Conservation (phyloP, 768 basidiomycete species). For the Mycena vitilis region DNA sequence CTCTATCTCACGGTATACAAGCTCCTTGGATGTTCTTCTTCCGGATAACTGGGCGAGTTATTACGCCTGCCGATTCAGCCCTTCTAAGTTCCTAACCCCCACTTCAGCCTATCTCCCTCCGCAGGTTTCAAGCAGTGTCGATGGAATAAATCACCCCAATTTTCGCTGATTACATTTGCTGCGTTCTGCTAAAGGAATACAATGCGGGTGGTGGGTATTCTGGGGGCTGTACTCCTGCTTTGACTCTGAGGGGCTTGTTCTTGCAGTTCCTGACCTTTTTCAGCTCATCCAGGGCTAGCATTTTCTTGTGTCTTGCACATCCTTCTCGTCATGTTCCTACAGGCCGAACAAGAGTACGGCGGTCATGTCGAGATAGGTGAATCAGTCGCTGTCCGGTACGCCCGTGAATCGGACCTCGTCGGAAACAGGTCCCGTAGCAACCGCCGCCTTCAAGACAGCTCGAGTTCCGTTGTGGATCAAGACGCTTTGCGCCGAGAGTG, state of each 20-base stretch:
- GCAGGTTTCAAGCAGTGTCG: conserved; percentile 46
- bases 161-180: conserved; percentile 54
- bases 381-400: conserved; percentile 39
- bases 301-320: background rate
- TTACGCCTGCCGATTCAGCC: background rate
- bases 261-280: conserved; percentile 59
- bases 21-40: conserved; percentile 36
- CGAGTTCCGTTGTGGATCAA: conserved; percentile 14
- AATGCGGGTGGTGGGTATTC: conserved; percentile 27
- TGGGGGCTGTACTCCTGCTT: conserved; percentile 54
- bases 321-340: conserved; percentile 1
- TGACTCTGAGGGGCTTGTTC: conserved; percentile 59
- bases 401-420: conserved; percentile 35
- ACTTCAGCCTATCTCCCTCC: conserved; percentile 53
- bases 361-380: conserved; percentile 47
- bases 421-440: background rate
- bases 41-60: conserved; percentile 52
- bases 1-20: background rate
- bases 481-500: conserved; percentile 42
- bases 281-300: conserved; percentile 48
- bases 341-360: conserved; percentile 54
- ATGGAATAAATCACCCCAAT: conserved; percentile 55
- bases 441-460: conserved; percentile 8
- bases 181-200: conserved; percentile 51
- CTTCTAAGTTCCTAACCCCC: conserved; percentile 6